A percentile compares a stretch with the other conserved stretches of the same genome.
phyloP scores from a whole-genome alignment of 2,329 filamentous ascomycete species.

The Fusarium solani-melongenae region DNA sequence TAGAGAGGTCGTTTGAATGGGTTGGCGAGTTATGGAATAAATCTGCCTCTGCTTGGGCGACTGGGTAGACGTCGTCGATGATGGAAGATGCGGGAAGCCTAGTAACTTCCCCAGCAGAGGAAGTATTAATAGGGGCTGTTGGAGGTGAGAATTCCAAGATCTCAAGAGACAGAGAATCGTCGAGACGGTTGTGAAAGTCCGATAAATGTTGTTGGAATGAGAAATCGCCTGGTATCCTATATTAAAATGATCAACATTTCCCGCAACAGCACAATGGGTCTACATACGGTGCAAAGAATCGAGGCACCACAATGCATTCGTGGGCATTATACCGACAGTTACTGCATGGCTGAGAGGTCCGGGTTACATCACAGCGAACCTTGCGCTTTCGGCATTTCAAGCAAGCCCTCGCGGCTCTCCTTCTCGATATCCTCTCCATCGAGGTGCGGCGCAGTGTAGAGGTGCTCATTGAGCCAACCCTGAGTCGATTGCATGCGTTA shows the following conservation, averaged over 20 bases:
- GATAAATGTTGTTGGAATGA: background rate
- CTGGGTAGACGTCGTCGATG: background rate
- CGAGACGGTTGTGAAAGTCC: background rate
- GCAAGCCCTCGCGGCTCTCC: background rate
- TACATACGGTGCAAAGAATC: background rate
- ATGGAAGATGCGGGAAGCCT: background rate
- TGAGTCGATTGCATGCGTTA: background rate
- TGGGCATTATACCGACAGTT: background rate
- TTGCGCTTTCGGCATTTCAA: background rate
- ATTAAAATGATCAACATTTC: background rate
- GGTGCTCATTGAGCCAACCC: background rate
- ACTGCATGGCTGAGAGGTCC: conserved; percentile 2
- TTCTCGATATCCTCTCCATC: background rate
- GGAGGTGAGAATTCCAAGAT: background rate
- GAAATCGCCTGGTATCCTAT: background rate
- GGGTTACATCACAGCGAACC: conserved; percentile 3
- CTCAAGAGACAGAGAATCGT: background rate
- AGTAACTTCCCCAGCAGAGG: background rate
- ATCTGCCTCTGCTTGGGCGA: background rate
- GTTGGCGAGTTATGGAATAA: background rate
- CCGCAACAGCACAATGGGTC: background rate
- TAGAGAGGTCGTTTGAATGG: background rate
- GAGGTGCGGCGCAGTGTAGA: background rate
- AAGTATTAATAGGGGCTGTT: background rate
- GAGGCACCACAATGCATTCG: background rate